Base-by-base conservation (phyloP, 352 stramenopile genomes). In the Phytopythium oedochilum region DNA sequence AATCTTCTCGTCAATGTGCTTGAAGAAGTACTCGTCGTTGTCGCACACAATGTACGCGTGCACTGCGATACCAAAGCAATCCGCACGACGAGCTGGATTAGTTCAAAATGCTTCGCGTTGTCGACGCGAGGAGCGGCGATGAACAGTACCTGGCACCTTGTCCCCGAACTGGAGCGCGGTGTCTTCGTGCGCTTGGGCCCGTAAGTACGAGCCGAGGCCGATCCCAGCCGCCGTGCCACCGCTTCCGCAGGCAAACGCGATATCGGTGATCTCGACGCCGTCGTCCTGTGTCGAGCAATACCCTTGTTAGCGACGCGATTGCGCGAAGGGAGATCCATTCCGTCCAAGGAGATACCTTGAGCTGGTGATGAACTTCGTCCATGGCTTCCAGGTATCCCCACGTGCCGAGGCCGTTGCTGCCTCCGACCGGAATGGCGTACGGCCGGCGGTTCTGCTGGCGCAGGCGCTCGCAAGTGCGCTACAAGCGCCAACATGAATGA, bases 331-430 rank as follows among this genome's bases (percentile, higher is more conserved):
- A 39, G 26, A 25, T 5, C 23, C 2, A 36, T 18, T 9, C 22
- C 5, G 3, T 11, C 5, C 22, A 26, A 11, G 2, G 5, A 64
- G 59, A 18, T 55, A 83, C 78, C 63, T 87, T 55, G 9, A 91
- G 55, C 58, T 94, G 83, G 31, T 83, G 75, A 48, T 90, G 73
- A 39, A 94, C 77, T 75, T 98, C 94, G 48, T 97, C 78, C 12
- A 97, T 88, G 9, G 75, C 90, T 60, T 98, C 66, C 35, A 98
- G 81, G 63, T 98, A 98, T 5, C 94, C 94, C 89, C 89, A 98
- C 38, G 81, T 97, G 28, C 94, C 94, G 17, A 98, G 54, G 9
- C 77, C 91, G 73, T 97, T 98, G 61, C 88, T 97, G 5, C 94
- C 94, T 23, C 86, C 86, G 2, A 96, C 82, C 10, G 86, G 86